A percentile compares a stretch with the other conserved stretches of the same genome.
These are phyloP conservation scores for Magnusiomyces tetraspermus DNA, from an alignment of 1,139 yeast genomes.

Conservation along the genomic window DNA sequence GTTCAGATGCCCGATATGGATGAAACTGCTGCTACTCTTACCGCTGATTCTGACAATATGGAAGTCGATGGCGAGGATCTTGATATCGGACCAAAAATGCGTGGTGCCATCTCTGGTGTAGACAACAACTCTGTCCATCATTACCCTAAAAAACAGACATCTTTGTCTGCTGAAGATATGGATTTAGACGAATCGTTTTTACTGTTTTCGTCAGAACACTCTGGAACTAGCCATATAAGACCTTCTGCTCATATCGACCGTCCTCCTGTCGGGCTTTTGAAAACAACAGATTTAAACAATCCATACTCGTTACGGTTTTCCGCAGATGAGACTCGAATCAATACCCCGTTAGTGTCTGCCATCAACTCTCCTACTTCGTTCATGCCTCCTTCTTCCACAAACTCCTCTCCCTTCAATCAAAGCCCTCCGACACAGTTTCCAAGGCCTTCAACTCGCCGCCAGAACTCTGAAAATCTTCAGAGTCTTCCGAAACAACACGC, in stretches of 20 bases:
- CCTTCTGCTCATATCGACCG: background rate
- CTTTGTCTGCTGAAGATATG: too few species aligned
- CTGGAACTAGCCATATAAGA: too few species aligned
- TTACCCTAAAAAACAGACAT: too few species aligned
- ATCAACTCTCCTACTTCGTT: slow-evolving; percentile 9
- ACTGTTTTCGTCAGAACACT: too few species aligned
- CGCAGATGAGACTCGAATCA: slow-evolving; percentile 3
- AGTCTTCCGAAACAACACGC: background rate
- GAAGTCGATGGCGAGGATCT: too few species aligned
- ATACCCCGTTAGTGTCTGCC: slow-evolving; percentile 4
- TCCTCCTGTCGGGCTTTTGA: background rate
- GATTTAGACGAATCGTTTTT: too few species aligned
- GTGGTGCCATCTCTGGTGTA: too few species aligned
- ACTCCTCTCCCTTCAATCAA: background rate
- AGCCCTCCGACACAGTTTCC: background rate
- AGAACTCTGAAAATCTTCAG: background rate
- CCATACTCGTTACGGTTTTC: background rate
- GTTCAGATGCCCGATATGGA: background rate
- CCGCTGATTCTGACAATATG: too few species aligned
- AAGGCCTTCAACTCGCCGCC: background rate
- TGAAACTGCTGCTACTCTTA: too few species aligned
- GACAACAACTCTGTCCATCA: too few species aligned
- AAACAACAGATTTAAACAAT: too few species aligned
- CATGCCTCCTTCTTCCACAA: background rate
- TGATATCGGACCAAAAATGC: too few species aligned